Base-by-base conservation (phyloP, 805 yeast genomes). In the Ascoidea rubescens region DNA sequence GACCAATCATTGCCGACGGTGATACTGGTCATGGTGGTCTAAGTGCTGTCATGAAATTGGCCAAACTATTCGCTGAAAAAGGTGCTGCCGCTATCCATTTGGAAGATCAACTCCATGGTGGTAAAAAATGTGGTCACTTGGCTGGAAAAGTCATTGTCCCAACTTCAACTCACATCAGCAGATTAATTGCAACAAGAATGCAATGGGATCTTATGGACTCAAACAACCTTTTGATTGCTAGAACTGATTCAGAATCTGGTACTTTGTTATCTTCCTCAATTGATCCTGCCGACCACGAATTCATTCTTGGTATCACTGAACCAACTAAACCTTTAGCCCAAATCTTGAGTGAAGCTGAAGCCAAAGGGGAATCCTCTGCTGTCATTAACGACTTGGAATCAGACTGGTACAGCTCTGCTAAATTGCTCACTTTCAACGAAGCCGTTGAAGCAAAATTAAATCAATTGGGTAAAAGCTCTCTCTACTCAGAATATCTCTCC, bases 81-180 rank as follows among this genome's bases (percentile, higher is more conserved):
- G 85, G 85, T 30, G 83, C 85, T 3, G 79, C 84, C 1, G 84
- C 77, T n/a, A 74, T 80, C 49, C 85, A 80, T 60, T 64, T 78
- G 31, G 85, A 80, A 56, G 85, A 80, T 61, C 82, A 79, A 61
- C 65, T 79, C 46, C 82, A 77, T 54, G 85, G 85, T 45, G 80
- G 83, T 48, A 80, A 80, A 65, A 75, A 79, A 59, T 80, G 84
- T 64, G 84, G 84, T 5, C 84, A 80, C 60, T 60, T 78, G 42
- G 75, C 79, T 32, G 85, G 85, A 4, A 78, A 80, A 53, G 81
- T 79, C 1, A 57, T 79, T 21, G 84, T 80, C 5, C 84, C 85
- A 8, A 73, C 80, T 1, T 69, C 77, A 1, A 75, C 79, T 17
- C 83, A 79, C 53, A 61, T 80, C 28, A 66, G 78, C 47, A 64